Percentiles rank a stretch among this genome's conserved stretches.
These are phyloP conservation scores for Albugo candida DNA, from an alignment of 352 stramenopile genomes.

Conservation along the genomic window DNA sequence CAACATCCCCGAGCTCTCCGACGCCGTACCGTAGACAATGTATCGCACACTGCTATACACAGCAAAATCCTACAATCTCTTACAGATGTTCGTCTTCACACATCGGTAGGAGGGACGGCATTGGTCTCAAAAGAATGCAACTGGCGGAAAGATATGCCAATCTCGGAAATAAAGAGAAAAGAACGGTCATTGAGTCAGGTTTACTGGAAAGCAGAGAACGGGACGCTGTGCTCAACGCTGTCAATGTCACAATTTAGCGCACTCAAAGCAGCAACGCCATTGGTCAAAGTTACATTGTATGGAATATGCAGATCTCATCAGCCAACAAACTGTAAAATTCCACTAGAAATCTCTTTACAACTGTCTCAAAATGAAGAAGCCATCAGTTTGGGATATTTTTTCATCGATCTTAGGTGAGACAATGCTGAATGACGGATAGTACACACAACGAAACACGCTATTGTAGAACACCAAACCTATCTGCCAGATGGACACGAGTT, in stretches of 20 bases:
- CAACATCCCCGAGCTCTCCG: no score
- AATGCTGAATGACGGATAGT: neutral
- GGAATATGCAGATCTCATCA: conserved; percentile 17
- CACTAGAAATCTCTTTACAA: neutral
- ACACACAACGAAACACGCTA: neutral
- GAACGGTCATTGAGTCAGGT: no score
- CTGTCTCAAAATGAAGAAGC: conserved; percentile 7
- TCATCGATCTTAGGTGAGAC: conserved; percentile 47
- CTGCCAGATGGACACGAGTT: conserved; percentile 45
- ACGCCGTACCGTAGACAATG: no score
- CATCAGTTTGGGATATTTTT: conserved; percentile 63
- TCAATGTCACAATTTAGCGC: conserved; percentile 34
- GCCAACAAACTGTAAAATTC: conserved; percentile 11
- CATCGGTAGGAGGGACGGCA: no score
- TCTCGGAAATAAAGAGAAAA: no score
- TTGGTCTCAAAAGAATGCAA: no score
- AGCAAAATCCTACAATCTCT: no score
- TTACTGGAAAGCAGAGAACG: conserved; percentile 20
- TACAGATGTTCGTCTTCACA: no score
- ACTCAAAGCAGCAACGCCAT: conserved; percentile 40
- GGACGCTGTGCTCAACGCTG: conserved; percentile 35
- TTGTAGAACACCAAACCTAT: conserved; percentile 45
- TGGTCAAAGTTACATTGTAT: conserved; percentile 55
- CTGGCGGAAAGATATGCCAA: no score
- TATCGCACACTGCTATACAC: no score